Conservation (phyloP, 768 basidiomycete genomes). For the Boletus rubropictus region DNA sequence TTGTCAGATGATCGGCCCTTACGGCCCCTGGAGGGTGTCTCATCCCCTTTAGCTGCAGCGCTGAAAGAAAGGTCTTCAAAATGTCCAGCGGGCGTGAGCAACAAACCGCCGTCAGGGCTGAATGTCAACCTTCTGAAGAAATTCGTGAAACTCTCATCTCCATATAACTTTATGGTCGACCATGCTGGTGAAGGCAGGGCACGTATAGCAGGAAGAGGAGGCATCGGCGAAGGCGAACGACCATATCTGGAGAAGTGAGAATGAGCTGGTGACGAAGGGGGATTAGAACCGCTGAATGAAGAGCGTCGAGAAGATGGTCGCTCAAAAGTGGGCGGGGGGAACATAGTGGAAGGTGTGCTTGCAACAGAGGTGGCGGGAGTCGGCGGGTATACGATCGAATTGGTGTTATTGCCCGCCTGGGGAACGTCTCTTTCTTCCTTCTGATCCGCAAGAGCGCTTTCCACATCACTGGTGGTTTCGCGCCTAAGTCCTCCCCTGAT, state of each 20-base stretch:
- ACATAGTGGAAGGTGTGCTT: conserved; percentile 56
- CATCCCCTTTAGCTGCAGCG: conserved; percentile 29
- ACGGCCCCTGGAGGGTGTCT: conserved; percentile 50
- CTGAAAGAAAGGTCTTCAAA: conserved; percentile 84
- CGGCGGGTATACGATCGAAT: conserved; percentile 35
- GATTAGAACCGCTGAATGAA: conserved; percentile 74
- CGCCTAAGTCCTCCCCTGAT: conserved; percentile 55
- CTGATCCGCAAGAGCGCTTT: conserved; percentile 55
- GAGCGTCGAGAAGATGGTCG: conserved; percentile 57
- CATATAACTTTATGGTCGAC: conserved; percentile 78
- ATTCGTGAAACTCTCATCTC: conserved; percentile 91
- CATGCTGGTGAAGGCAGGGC: conserved; percentile 55
- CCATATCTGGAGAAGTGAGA: conserved; percentile 60
- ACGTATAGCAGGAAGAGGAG: conserved; percentile 89
- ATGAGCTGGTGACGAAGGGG: conserved; percentile 63
- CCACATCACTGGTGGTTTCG: conserved; percentile 76
- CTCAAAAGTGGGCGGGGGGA: conserved; percentile 45
- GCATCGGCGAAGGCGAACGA: conserved; percentile 85
- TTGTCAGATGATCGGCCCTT: conserved; percentile 46
- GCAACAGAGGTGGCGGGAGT: conserved; percentile 67
- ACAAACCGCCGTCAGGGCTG: conserved; percentile 88
- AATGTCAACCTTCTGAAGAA: conserved; percentile 94
- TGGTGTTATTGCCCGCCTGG: conserved; percentile 27
- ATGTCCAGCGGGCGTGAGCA: conserved; percentile 94
- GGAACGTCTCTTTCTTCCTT: conserved; percentile 37